Evolutionary conservation across 371 early-diverging fungal species (phyloP).

Genomic region (Quaeritorhiza haematococci): DNA sequence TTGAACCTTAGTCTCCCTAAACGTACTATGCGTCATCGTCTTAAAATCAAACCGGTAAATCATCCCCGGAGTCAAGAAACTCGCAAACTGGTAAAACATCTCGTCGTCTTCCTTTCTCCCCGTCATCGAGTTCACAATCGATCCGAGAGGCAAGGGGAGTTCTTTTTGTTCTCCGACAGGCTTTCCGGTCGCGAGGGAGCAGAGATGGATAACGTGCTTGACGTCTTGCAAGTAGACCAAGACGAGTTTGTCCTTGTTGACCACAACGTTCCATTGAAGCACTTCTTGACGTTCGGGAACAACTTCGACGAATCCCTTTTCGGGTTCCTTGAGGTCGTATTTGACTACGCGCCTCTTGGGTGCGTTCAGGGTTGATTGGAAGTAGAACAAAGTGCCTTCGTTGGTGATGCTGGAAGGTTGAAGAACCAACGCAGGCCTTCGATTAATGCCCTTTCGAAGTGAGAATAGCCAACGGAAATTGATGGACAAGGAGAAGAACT

Average conservation of each 20-base stretch:
- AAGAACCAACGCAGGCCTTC: neutral
- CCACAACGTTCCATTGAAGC: slow-evolving; percentile 29
- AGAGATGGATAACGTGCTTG: slow-evolving; percentile 39
- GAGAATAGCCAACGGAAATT: neutral
- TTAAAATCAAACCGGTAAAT: slow-evolving; percentile 43
- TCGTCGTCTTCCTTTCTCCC: slow-evolving; percentile 25
- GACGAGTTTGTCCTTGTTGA: slow-evolving; percentile 50
- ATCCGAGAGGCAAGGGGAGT: slow-evolving; percentile 31
- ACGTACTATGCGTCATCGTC: slow-evolving; percentile 23
- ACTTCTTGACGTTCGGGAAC: slow-evolving; percentile 50
- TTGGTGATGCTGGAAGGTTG: slow-evolving; percentile 41
- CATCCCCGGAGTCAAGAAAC: slow-evolving; percentile 51
- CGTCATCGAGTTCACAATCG: slow-evolving; percentile 28
- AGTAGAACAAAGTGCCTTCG: slow-evolving; percentile 55
- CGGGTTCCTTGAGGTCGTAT: slow-evolving; percentile 50
- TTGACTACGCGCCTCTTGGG: slow-evolving; percentile 54
- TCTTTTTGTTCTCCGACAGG: slow-evolving; percentile 14
- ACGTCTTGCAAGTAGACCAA: slow-evolving; percentile 57
- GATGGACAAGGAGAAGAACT: slow-evolving; percentile 3
- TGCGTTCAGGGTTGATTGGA: slow-evolving; percentile 55
- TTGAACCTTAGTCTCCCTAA: slow-evolving; percentile 36
- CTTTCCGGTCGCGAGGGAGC: slow-evolving; percentile 24
- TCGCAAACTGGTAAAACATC: slow-evolving; percentile 20
- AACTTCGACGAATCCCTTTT: slow-evolving; percentile 50
- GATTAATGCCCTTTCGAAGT: neutral